Evolutionary conservation across 2,329 filamentous ascomycete species (phyloP), one percentile per base, ranked within the genome.

Genomic region (Sclerotinia borealis): DNA sequence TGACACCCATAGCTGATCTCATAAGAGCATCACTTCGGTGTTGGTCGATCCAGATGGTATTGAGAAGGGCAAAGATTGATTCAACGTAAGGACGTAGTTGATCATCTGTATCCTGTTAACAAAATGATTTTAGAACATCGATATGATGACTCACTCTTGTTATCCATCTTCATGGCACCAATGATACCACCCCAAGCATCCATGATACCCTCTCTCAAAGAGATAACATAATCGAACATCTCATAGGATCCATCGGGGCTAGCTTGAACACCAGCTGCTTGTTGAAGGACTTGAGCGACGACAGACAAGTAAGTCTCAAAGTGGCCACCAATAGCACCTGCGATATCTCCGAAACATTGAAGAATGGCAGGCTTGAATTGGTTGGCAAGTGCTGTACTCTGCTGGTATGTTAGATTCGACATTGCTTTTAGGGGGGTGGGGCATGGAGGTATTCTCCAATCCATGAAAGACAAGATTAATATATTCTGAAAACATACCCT

Each of bases 151-250:
- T 76, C 77, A 90, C 88, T 87, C 81, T 93, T 93, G 73, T 80
- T 81, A 73, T 88, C 91, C 59, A 83, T 79, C 81, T 95, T 96
- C 89, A 98, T 92, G 60, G 95, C 92, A 76, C 93, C 87, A 74
- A 99, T 92, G 69, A 96, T 95, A 69, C 95, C 95, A 72, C 93
- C 92, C 93, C 96, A 99, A 39, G 95, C 95, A 81, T 99, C 95
- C 89, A 98, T 96, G 70, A 99, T 98, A 70, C 93, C 95, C 75
- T 99, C 96, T 61, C 95, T 89, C 55, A 99, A 84, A 25, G 93
- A 96, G 68, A 96, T 86, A 70, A 99, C 89, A 75, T 99, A 99
- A 77, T 98, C 93, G 64, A 93, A 88, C 90, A 98, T 96, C 78
- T 99, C 95, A 71, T 93, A 95, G 58, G 90, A 90, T 64, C 90